Conservation (phyloP, 2,329 filamentous ascomycete genomes). For the Penicillium sp. region DNA sequence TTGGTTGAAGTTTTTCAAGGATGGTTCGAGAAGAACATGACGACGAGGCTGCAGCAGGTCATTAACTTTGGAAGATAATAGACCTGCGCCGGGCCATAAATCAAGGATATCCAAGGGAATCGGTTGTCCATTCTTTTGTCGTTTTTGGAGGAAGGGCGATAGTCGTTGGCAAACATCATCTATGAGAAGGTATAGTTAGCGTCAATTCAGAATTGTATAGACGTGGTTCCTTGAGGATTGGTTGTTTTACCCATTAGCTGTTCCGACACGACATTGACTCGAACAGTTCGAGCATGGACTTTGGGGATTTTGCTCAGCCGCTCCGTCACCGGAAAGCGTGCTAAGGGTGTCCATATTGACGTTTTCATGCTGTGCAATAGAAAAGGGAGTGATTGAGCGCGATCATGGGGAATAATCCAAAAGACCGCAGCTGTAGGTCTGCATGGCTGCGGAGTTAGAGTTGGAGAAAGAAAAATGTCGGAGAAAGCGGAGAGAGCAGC, state of each 20-base stretch:
- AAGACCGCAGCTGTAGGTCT: background rate
- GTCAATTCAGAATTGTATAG: background rate
- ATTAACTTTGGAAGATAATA: slow-evolving; percentile 80
- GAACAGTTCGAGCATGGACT: background rate
- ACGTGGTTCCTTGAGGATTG: too few species aligned
- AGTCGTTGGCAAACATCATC: slow-evolving; percentile 74
- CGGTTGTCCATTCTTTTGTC: slow-evolving; percentile 47
- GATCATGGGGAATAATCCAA: background rate
- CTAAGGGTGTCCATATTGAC: background rate
- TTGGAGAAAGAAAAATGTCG: slow-evolving; percentile 9
- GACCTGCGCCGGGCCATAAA: slow-evolving; percentile 76
- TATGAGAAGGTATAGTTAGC: slow-evolving; percentile 19
- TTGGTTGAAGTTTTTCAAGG: slow-evolving; percentile 60
- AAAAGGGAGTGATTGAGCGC: background rate
- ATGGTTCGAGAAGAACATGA: slow-evolving; percentile 82
- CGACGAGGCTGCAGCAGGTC: slow-evolving; percentile 74
- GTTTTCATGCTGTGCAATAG: slow-evolving; percentile 2
- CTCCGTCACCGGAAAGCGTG: background rate
- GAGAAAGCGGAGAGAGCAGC: slow-evolving; percentile 16
- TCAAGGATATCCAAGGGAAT: slow-evolving; percentile 84
- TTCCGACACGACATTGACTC: background rate
- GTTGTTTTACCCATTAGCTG: background rate
- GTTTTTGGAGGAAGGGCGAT: slow-evolving; percentile 66
- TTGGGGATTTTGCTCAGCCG: background rate
- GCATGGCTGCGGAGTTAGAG: background rate